Base-by-base conservation (phyloP, 768 basidiomycete species). In the Cubamyces lactineus region DNA sequence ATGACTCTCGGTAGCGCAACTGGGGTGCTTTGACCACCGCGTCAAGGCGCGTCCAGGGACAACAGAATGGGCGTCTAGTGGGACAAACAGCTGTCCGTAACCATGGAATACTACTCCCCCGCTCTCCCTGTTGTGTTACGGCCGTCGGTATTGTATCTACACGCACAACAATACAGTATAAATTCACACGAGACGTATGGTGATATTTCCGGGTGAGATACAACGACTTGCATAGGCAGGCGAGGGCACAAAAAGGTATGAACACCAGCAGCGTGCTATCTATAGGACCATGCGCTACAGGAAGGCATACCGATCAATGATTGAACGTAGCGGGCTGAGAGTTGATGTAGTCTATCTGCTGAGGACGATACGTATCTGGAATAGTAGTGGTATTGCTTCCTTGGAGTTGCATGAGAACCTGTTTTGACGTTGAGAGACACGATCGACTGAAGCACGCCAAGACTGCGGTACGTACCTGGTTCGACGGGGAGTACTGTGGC, bases 261-360 rank as follows among this genome's bases (percentile, higher is more conserved):
- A n/a, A n/a, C n/a, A n/a, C n/a, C n/a, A n/a, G n/a, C n/a, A n/a
- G 34, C 34, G 9, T 6, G 11, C 9, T 34, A 34, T 4, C 4
- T 34, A 34, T 9, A 9, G 34, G 5, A 34, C 9, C 34, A 11
- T 34, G 6, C 34, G 1, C 6, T 34, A 34, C 5, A 34, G 9
- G 34, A 9, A 34, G 11, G 9, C 34, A 11, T 6, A 34, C 34
- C 11, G 41, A 17, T 57, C 39, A 57, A 23, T 57, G 56, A 17
- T 57, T 57, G 47, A 57, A 48, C 15, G 24, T 40, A 24, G 47
- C 39, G 6, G 56, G 47, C 7, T 48, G 17, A n/a, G 61, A 62
- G 40, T 55, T 64, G 30, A 64, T 64, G 53, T 55, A 64, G 4
- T n/a, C 46, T 8, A 59, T 53, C 23, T 64, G 57, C 24, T 59